Percentiles rank a stretch among this genome's conserved stretches.
Evolutionary conservation across 768 basidiomycete species (phyloP).

Genomic region (Gymnopilus junonius): DNA sequence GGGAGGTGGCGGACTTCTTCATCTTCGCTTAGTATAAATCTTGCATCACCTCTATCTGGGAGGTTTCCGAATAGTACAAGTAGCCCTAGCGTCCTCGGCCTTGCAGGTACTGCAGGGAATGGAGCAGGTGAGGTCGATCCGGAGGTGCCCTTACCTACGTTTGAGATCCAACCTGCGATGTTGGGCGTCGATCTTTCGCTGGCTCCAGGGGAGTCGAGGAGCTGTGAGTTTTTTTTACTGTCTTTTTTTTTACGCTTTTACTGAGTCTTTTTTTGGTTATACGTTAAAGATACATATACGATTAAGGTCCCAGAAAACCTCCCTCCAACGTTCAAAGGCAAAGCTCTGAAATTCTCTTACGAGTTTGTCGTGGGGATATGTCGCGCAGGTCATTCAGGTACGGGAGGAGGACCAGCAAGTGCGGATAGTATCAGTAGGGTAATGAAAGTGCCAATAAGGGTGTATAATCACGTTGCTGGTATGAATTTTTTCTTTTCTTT

Average conservation of each 20-base stretch:
- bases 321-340: conserved; percentile 91
- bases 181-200: conserved; percentile 86
- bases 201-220: conserved; percentile 81
- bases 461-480: conserved; percentile 91
- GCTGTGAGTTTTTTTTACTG: conserved; percentile 55
- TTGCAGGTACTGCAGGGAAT: conserved; percentile 10
- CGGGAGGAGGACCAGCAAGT: conserved; percentile 35
- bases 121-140: conserved; percentile 51
- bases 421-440: conserved; percentile 67
- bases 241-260: neutral
- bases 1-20: conserved; percentile 14
- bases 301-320: conserved; percentile 76
- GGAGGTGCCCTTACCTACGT: conserved; percentile 77
- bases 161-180: conserved; percentile 86
- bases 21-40: neutral
- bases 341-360: conserved; percentile 84
- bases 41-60: conserved; percentile 17
- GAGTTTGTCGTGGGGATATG: conserved; percentile 90
- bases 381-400: conserved; percentile 49
- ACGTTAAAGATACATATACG: conserved; percentile 73
- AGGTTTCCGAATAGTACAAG: conserved; percentile 16
- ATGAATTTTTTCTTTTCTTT: conserved; percentile 26
- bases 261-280: neutral
- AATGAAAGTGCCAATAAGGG: conserved; percentile 89
- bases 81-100: conserved; percentile 18